Percentiles rank a stretch among this genome's conserved stretches.
Conservation (phyloP, 2,329 filamentous ascomycete species). For the Arthrobotrys iridis region DNA sequence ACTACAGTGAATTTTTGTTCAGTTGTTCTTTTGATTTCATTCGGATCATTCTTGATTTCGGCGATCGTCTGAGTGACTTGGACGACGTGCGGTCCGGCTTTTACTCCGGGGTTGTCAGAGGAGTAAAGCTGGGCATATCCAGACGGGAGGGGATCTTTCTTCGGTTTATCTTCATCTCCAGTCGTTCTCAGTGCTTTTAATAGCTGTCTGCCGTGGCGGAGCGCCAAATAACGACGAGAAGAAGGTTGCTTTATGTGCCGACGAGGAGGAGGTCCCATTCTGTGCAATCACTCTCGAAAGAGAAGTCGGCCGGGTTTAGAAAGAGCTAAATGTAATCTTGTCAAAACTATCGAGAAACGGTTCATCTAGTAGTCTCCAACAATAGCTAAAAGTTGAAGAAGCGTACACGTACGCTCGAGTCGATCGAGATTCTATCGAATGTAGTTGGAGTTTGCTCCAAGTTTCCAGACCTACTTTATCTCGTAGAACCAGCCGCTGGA, state of each 20-base stretch:
- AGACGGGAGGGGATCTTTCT: constrained; percentile 11
- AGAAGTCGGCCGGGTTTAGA: not conserved
- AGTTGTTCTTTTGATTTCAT: constrained; percentile 41
- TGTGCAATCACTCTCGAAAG: not conserved
- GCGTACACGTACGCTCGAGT: no score
- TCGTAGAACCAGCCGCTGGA: no score
- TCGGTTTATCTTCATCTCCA: not conserved
- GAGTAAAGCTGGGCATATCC: constrained; percentile 51
- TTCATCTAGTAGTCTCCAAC: no score
- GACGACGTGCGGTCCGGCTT: constrained; percentile 41
- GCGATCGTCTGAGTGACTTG: constrained; percentile 33
- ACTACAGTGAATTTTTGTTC: constrained; percentile 60
- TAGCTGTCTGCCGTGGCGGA: not conserved
- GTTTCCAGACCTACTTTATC: no score
- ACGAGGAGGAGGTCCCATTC: constrained; percentile 5
- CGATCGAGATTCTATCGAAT: no score
- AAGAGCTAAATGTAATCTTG: no score
- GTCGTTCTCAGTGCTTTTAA: not conserved
- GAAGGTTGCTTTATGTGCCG: not conserved
- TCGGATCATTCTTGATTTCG: not conserved
- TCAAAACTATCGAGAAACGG: no score
- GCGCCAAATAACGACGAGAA: not conserved
- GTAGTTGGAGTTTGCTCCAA: no score
- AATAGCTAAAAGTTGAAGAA: no score
- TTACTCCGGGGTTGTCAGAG: constrained; percentile 48